Conservation (phyloP, 352 stramenopile species). For the Blastocystis sp. region DNA sequence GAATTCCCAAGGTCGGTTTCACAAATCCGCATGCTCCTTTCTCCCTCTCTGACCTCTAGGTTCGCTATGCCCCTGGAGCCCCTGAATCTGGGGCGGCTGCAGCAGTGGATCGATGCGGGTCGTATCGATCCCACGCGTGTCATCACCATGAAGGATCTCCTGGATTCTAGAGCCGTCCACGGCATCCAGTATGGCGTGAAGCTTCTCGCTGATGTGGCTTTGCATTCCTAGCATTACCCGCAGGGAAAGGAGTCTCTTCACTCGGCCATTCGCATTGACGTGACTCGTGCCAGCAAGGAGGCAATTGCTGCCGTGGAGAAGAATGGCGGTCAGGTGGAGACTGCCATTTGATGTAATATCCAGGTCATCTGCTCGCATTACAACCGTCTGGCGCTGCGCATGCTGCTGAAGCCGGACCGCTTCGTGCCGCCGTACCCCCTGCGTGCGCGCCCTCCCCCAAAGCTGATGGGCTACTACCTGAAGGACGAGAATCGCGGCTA, state of each 20-base stretch:
- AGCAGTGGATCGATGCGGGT: slow-evolving; percentile 67
- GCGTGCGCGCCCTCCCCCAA: slow-evolving; percentile 53
- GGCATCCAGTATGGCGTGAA: slow-evolving; percentile 62
- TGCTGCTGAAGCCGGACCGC: slow-evolving; percentile 59
- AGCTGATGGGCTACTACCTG: slow-evolving; percentile 48
- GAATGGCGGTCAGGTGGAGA: slow-evolving; percentile 51
- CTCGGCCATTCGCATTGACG: slow-evolving; percentile 66
- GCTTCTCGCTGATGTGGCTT: slow-evolving; percentile 49
- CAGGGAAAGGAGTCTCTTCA: slow-evolving; percentile 65
- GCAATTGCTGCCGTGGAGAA: slow-evolving; percentile 55
- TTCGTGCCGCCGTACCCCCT: slow-evolving; percentile 54
- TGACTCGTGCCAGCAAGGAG: slow-evolving; percentile 42
- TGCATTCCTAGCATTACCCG: neutral
- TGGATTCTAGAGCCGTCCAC: slow-evolving; percentile 26
- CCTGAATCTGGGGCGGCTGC: slow-evolving; percentile 53
- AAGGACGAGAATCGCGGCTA: slow-evolving; percentile 67
- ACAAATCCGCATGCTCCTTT: slow-evolving; percentile 22
- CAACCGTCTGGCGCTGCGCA: slow-evolving; percentile 55
- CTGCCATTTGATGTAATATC: neutral
- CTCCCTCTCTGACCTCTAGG: neutral
- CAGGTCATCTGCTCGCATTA: slow-evolving; percentile 64
- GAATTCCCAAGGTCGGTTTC: slow-evolving; percentile 68
- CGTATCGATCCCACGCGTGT: slow-evolving; percentile 52
- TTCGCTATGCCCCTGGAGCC: neutral
- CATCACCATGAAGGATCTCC: slow-evolving; percentile 69